Percentiles rank a stretch among this genome's conserved stretches.
These are phyloP conservation scores for Haplographium delicatum DNA, from an alignment of 495 filamentous ascomycete genomes.

Conservation along the genomic window DNA sequence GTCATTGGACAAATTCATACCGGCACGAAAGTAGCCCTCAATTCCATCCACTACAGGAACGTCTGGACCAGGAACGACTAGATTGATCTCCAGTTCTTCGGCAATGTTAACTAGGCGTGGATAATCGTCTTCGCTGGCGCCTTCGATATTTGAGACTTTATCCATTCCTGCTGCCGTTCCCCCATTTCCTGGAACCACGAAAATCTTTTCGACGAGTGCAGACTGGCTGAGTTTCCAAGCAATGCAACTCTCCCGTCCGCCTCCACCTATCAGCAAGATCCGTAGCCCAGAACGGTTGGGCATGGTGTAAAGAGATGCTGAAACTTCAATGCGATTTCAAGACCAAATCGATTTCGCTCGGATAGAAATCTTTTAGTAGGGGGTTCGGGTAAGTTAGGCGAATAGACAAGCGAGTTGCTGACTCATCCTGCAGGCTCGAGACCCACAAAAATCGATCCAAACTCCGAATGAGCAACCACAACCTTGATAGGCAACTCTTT, in stretches of 20 bases:
- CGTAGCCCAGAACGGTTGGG: no score
- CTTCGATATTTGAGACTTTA: slow-evolving; percentile 66
- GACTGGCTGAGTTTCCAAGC: slow-evolving; percentile 91
- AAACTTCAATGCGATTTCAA: no score
- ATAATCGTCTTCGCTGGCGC: slow-evolving; percentile 65
- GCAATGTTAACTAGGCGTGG: slow-evolving; percentile 66
- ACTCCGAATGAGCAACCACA: no score
- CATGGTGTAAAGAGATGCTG: no score
- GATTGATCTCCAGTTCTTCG: slow-evolving; percentile 62
- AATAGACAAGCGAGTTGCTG: no score
- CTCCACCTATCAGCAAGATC: slow-evolving; percentile 83
- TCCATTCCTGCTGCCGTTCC: slow-evolving; percentile 65
- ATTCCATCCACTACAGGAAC: slow-evolving; percentile 91
- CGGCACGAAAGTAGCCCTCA: slow-evolving; percentile 69
- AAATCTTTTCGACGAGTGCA: slow-evolving; percentile 54
- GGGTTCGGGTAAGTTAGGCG: no score
- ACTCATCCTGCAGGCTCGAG: no score
- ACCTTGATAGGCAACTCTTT: no score
- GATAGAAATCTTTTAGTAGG: no score
- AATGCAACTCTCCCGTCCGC: slow-evolving; percentile 86
- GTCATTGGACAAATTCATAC: slow-evolving; percentile 28
- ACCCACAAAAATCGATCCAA: no score
- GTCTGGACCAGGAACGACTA: slow-evolving; percentile 86
- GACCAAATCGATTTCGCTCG: no score
- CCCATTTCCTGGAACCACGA: slow-evolving; percentile 74